Conservation (phyloP, 2,329 filamentous ascomycete species). For the Microdochium paspali region DNA sequence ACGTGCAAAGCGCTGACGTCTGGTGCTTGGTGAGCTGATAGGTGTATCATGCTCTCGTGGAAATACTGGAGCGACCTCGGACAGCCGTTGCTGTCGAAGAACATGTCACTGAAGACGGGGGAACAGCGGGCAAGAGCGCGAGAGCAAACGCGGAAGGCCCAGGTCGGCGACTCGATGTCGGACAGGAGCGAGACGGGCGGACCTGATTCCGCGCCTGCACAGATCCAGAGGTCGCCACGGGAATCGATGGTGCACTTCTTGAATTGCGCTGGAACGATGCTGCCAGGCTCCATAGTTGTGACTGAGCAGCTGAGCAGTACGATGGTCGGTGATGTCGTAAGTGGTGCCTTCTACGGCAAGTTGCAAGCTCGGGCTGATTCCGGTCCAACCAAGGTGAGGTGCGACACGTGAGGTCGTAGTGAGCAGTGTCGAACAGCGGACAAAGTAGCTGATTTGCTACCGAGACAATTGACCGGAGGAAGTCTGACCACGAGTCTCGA, state of each 20-base stretch:
- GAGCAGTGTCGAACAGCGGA: no score
- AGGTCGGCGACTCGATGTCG: neutral
- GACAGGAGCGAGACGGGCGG: neutral
- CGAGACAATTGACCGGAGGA: no score
- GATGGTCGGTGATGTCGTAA: no score
- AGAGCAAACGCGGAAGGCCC: neutral
- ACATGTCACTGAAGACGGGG: neutral
- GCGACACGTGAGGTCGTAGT: no score
- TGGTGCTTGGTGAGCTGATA: no score
- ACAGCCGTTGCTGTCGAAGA: neutral
- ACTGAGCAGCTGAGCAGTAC: neutral
- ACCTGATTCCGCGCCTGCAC: neutral
- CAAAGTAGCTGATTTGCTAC: no score
- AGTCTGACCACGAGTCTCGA: no score
- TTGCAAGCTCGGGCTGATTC: no score
- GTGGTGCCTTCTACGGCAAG: no score
- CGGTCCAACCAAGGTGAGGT: no score
- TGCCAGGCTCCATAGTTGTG: neutral
- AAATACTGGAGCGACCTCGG: neutral
- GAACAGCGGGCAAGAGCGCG: neutral
- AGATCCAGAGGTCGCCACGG: neutral
- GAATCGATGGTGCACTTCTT: neutral
- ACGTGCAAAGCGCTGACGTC: neutral
- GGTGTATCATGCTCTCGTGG: neutral
- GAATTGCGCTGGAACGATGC: neutral